These are phyloP conservation scores for Lignosus rhinocerotis DNA, from an alignment of 1,284 basidiomycete genomes.

Conservation along the genomic window DNA sequence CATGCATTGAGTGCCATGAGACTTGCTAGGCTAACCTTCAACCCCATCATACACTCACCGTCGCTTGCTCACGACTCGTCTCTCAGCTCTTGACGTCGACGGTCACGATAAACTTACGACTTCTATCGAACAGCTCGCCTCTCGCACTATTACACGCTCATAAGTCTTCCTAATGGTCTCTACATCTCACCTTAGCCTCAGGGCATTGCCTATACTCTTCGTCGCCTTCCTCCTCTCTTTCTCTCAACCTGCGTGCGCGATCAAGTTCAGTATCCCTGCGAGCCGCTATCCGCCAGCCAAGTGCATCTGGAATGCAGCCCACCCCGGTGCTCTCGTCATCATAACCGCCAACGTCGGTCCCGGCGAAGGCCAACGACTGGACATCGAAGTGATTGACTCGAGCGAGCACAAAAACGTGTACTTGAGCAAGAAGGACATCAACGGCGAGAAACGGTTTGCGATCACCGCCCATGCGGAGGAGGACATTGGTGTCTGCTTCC, in stretches of 20 bases:
- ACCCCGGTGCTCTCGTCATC: slow-evolving; percentile 84
- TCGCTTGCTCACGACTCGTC: too few species aligned
- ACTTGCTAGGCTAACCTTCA: too few species aligned
- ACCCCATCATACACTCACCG: too few species aligned
- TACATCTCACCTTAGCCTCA: slow-evolving; percentile 1
- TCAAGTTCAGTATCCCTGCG: slow-evolving; percentile 82
- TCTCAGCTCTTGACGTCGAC: slow-evolving; percentile 4
- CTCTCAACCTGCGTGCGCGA: slow-evolving; percentile 47
- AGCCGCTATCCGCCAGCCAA: slow-evolving; percentile 70
- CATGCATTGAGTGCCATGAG: too few species aligned
- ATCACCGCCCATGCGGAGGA: slow-evolving; percentile 93
- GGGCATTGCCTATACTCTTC: slow-evolving; percentile 30
- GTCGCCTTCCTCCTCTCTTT: slow-evolving; percentile 33
- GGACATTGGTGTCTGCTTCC: slow-evolving; percentile 95
- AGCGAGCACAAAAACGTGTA: slow-evolving; percentile 88
- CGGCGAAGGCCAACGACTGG: slow-evolving; percentile 76
- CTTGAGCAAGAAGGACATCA: slow-evolving; percentile 85
- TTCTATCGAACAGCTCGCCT: too few species aligned
- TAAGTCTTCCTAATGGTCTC: not conserved
- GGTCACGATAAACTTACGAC: slow-evolving; percentile 2
- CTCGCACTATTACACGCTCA: not conserved
- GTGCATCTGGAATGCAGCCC: slow-evolving; percentile 95
- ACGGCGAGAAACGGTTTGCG: slow-evolving; percentile 89
- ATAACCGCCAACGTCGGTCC: slow-evolving; percentile 90
- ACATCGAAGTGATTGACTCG: slow-evolving; percentile 94